phyloP scores from a whole-genome alignment of 2,329 filamentous ascomycete species.

The Tolypocladium inflatum region DNA sequence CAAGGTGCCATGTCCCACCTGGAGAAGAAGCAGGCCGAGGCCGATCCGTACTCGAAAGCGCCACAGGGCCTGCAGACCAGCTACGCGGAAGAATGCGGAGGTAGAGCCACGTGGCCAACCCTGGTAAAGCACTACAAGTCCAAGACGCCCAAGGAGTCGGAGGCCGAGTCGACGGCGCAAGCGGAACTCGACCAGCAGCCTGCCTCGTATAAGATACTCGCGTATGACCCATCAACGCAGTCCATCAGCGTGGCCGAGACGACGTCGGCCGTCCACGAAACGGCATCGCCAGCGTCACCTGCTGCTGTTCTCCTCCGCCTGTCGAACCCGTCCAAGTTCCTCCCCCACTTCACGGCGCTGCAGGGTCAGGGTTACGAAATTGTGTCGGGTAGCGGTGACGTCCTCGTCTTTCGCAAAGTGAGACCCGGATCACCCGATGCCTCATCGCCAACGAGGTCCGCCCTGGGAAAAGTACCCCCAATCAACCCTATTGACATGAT shows the following conservation, averaged over 20 bases:
- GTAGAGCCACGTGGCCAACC: conserved; percentile 21
- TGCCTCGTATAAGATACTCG: conserved; percentile 51
- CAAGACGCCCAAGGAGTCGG: not conserved
- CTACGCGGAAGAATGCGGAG: conserved; percentile 33
- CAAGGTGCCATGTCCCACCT: conserved; percentile 1
- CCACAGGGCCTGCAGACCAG: conserved; percentile 39
- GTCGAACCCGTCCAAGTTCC: conserved; percentile 54
- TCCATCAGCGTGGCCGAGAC: conserved; percentile 51
- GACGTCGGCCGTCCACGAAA: conserved; percentile 41
- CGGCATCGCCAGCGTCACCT: conserved; percentile 42
- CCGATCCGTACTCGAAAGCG: conserved; percentile 32
- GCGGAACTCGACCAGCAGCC: conserved; percentile 1
- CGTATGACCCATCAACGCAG: conserved; percentile 51
- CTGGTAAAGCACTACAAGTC: conserved; percentile 22
- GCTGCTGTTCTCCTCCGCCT: conserved; percentile 51
- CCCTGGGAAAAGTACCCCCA: not conserved
- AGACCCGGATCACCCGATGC: conserved; percentile 10
- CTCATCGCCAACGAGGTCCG: conserved; percentile 5
- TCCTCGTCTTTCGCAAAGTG: conserved; percentile 58
- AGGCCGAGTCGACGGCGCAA: not conserved
- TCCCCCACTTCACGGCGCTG: conserved; percentile 51
- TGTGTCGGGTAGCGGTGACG: conserved; percentile 50
- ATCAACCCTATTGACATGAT: conserved; percentile 54
- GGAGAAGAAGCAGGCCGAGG: conserved; percentile 9
- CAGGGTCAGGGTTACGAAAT: conserved; percentile 57